Evolutionary conservation across 2,329 filamentous ascomycete species (phyloP), one percentile per base, ranked within the genome.

Genomic region (Phialocephala subalpina): DNA sequence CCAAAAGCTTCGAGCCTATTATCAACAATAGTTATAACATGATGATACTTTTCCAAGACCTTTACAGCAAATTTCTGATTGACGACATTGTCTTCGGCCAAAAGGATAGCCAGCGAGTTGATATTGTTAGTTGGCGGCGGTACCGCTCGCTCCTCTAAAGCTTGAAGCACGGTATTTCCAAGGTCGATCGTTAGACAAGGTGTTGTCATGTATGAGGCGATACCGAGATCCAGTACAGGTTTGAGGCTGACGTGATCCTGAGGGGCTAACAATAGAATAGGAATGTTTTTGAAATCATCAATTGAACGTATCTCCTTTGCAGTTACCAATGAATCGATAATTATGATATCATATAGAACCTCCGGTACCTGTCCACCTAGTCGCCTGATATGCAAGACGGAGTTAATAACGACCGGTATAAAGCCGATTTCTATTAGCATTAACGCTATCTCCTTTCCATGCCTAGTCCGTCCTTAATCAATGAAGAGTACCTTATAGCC

Each of bases 151-250:
- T 97, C 97, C 80, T 98, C 96, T 27, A 99, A 84, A 2, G 96
- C 96, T 7, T 96, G 95, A 20, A 98, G 92, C 87, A 99, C 94
- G 71, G 94, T 94, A 75, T 98, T 98, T 67, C 93, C 94, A 65
- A 99, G 83, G 78, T 99, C 96, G 69, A 97, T 97, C 4, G 95
- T 88, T 74, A 95, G 87, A 80, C 96, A 98, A 8, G 96, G 96
- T 18, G 94, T 97, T 1, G 96, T 98, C 94, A 98, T 97, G 80
- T 97, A 98, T 59, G 94, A 97, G 18, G 94, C 97, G 72, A 99
- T 97, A 69, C 96, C 95, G 70, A 98, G 86, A 77, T 98, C 96
- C 66, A 98, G 82, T 65, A 95, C 96, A 2, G 93, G 96, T 82
- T 97, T 97, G 73, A 99, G 85, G 78, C 90, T 97, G 72, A 98